Evolutionary conservation across 371 early-diverging fungal species (phyloP).

Genomic region (Nematocida ausubeli): DNA sequence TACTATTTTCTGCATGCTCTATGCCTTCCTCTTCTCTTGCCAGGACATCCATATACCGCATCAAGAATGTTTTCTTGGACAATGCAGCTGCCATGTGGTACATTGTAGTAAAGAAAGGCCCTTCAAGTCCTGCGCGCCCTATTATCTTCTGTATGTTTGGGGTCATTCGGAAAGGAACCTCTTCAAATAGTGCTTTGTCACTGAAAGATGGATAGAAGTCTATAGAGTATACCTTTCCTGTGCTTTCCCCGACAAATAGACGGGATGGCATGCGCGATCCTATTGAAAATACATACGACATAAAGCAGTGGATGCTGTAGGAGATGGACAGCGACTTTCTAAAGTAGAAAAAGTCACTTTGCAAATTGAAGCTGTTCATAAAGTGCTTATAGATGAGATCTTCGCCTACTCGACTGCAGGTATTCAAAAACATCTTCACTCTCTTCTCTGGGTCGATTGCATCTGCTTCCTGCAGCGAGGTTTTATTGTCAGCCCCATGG

Average conservation of each 20-base stretch:
- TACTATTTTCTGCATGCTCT: conserved; percentile 31
- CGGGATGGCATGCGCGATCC: conserved; percentile 49
- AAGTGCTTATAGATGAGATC: conserved; percentile 14
- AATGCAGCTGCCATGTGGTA: conserved; percentile 48
- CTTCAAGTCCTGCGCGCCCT: conserved; percentile 60
- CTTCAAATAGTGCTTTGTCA: conserved; percentile 12
- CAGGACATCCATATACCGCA: conserved; percentile 33
- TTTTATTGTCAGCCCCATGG: not conserved
- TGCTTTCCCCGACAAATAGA: conserved; percentile 24
- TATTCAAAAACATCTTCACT: conserved; percentile 37
- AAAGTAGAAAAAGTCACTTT: conserved; percentile 50
- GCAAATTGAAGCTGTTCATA: conserved; percentile 6
- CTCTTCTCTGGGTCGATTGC: conserved; percentile 40
- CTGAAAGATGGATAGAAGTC: conserved; percentile 51
- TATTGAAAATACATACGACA: conserved; percentile 55
- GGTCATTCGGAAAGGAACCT: conserved; percentile 51
- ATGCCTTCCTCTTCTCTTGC: conserved; percentile 37
- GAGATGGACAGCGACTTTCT: conserved; percentile 45
- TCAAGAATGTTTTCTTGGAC: conserved; percentile 23
- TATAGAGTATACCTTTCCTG: conserved; percentile 42
- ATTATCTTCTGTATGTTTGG: conserved; percentile 60
- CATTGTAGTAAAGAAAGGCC: conserved; percentile 57
- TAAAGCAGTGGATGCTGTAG: conserved; percentile 47
- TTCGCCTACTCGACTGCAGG: not conserved
- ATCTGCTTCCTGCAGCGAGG: conserved; percentile 3